Percentiles rank a stretch among this genome's conserved stretches.
Conservation (phyloP, 768 basidiomycete species). For the Tubosaeta sp. region DNA sequence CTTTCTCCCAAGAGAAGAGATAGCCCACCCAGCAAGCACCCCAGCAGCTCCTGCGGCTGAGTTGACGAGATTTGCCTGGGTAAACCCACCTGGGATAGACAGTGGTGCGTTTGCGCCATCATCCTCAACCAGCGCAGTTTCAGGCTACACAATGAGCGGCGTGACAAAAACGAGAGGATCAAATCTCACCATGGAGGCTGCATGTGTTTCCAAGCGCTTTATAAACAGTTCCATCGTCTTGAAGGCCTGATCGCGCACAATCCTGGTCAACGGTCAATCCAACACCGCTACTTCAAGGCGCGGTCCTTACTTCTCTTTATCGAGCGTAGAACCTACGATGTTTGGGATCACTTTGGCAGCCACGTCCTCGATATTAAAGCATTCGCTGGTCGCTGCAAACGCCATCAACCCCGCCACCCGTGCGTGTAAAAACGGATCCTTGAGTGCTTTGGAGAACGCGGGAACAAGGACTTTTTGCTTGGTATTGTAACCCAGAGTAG, state of each 20-base stretch:
- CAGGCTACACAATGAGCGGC: conserved; percentile 42
- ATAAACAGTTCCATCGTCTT: conserved; percentile 87
- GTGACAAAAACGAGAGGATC: background rate
- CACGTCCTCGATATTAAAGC: conserved; percentile 83
- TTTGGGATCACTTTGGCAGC: conserved; percentile 88
- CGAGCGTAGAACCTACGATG: conserved; percentile 74
- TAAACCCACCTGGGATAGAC: conserved; percentile 29
- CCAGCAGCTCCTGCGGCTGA: conserved; percentile 90
- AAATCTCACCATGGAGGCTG: conserved; percentile 69
- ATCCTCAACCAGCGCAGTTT: conserved; percentile 44
- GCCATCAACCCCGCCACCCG: conserved; percentile 94
- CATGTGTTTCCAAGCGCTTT: conserved; percentile 76
- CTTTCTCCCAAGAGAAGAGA: conserved; percentile 83
- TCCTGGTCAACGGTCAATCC: conserved; percentile 38
- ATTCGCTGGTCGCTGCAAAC: conserved; percentile 90
- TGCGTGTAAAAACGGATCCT: conserved; percentile 89
- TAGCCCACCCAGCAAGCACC: conserved; percentile 93
- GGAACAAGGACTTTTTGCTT: conserved; percentile 96
- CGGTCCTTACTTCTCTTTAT: conserved; percentile 81
- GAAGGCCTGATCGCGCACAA: conserved; percentile 95
- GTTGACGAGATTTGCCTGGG: conserved; percentile 54
- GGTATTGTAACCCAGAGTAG: conserved; percentile 79
- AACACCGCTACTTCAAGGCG: background rate
- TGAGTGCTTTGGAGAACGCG: conserved; percentile 85
- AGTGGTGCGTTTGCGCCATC: conserved; percentile 26